These are phyloP conservation scores for Periconia macrospinosa DNA, from an alignment of 2,329 filamentous ascomycete genomes.

Conservation along the genomic window DNA sequence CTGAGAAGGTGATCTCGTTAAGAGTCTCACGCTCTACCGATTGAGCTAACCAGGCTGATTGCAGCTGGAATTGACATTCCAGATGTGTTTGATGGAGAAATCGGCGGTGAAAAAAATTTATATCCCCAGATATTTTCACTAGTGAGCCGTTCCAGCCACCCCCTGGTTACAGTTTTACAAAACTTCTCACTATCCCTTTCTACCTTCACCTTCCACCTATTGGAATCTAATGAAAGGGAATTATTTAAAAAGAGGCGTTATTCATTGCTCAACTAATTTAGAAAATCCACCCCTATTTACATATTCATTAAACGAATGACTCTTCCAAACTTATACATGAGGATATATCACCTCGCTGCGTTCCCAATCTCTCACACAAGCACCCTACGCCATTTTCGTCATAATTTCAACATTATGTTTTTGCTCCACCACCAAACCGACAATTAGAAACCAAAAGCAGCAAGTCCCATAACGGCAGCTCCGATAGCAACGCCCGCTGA, in stretches of 20 bases:
- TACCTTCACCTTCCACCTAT: neutral
- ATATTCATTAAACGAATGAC: too few relatives aligned
- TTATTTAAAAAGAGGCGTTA: too few relatives aligned
- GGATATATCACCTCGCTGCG: too few relatives aligned
- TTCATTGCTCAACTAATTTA: too few relatives aligned
- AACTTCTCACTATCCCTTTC: neutral
- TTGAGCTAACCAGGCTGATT: conserved; percentile 29
- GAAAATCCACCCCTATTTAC: too few relatives aligned
- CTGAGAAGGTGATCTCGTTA: conserved; percentile 10
- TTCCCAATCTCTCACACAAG: neutral
- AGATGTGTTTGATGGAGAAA: neutral
- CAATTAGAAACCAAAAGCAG: conserved; percentile 19
- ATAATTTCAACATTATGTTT: neutral
- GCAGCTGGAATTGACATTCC: neutral
- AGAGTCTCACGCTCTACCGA: conserved; percentile 33
- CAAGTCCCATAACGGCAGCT: conserved; percentile 24
- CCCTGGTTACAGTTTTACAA: too few relatives aligned
- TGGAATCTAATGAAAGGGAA: too few relatives aligned
- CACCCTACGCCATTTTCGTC: neutral
- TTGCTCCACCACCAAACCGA: neutral
- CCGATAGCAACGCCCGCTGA: conserved; percentile 23
- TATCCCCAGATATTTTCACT: neutral
- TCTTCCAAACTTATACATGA: too few relatives aligned
- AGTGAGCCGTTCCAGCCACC: too few relatives aligned
- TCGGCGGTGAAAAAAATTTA: neutral